phyloP scores from a whole-genome alignment of 148 eudicot species.

The Pouteria glomerata region DNA sequence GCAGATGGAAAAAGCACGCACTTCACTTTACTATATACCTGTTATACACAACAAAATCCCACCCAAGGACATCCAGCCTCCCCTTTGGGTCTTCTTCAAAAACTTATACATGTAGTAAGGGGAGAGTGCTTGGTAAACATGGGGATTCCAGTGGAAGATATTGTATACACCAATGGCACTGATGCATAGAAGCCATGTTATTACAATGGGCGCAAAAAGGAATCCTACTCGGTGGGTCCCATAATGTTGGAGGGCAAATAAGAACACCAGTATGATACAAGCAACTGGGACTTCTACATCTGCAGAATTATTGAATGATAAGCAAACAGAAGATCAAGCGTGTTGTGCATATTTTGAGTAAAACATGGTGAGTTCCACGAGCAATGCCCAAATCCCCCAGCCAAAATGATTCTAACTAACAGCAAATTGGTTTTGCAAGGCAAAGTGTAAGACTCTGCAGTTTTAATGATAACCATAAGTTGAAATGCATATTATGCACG shows the following conservation, averaged over 20 bases:
- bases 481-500: no score
- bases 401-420: background rate
- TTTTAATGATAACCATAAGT: background rate
- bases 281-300: conserved; percentile 91
- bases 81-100: conserved; percentile 73
- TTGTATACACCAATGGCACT: conserved; percentile 89
- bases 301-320: conserved; percentile 26
- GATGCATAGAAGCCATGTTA: conserved; percentile 84
- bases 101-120: conserved; percentile 97
- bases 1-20: conserved; percentile 10
- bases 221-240: conserved; percentile 91
- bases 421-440: background rate
- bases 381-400: background rate
- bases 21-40: conserved; percentile 33
- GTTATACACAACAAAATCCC: conserved; percentile 93
- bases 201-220: conserved; percentile 86
- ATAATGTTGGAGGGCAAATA: conserved; percentile 81
- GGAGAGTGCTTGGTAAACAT: conserved; percentile 75
- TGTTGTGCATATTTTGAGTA: background rate
- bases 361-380: background rate
- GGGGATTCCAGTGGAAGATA: conserved; percentile 81
- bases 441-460: background rate
- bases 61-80: conserved; percentile 98
- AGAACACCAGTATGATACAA: conserved; percentile 69
- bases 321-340: conserved; percentile 1